These are phyloP conservation scores for Fistulinella staudtii DNA, from an alignment of 1,284 basidiomycete genomes.

Conservation along the genomic window DNA sequence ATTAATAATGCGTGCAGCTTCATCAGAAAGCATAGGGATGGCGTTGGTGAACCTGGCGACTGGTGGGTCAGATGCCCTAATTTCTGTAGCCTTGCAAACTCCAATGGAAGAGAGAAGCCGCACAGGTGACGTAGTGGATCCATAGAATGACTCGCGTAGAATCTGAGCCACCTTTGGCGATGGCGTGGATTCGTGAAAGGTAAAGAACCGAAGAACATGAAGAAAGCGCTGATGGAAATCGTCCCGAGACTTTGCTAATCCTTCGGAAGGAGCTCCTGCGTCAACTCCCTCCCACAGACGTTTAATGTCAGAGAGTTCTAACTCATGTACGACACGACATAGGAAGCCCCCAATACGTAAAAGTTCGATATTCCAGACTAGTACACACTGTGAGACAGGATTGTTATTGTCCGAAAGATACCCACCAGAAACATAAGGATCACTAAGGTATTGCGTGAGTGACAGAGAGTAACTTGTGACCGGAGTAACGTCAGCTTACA, in stretches of 20 bases:
- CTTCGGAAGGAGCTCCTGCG: too few relatives aligned
- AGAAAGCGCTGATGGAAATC: constrained; percentile 58
- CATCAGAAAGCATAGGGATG: constrained; percentile 71
- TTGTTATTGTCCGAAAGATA: too few relatives aligned
- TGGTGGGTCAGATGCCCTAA: constrained; percentile 73
- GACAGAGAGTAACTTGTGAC: background rate
- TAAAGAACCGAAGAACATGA: constrained; percentile 86
- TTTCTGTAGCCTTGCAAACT: constrained; percentile 59
- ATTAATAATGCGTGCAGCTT: constrained; percentile 59
- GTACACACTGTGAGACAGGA: background rate
- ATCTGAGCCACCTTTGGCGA: constrained; percentile 69
- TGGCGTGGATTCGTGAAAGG: constrained; percentile 81
- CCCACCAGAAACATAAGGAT: background rate
- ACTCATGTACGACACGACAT: constrained; percentile 79
- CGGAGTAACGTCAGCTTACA: constrained; percentile 3
- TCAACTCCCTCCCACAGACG: constrained; percentile 37
- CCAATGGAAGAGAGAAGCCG: constrained; percentile 80
- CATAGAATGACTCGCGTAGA: constrained; percentile 78
- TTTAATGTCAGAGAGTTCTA: constrained; percentile 64
- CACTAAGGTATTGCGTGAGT: background rate
- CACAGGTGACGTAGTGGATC: constrained; percentile 50
- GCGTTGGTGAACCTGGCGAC: constrained; percentile 75
- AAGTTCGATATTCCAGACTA: constrained; percentile 82
- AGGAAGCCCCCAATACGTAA: constrained; percentile 80
- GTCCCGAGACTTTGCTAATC: constrained; percentile 37